Evolutionary conservation across 1,284 basidiomycete genomes (phyloP), one percentile per base, ranked within the genome.

Genomic region (Termitomyces sp.): DNA sequence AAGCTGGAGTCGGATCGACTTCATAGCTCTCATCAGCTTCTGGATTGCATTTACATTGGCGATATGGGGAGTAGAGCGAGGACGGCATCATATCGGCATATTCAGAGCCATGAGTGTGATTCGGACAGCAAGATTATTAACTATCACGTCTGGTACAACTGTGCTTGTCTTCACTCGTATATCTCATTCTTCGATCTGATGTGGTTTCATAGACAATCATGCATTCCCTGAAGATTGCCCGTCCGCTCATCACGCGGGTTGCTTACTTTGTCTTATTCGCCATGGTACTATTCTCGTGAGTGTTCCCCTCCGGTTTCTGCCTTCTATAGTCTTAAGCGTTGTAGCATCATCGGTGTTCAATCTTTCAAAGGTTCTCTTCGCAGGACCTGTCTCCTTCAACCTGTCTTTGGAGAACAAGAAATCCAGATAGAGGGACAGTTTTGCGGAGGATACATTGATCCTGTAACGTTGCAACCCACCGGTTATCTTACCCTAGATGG

Each of bases 1-100:
- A 65, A 92, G 90, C 52, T 98, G 95, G 94, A 92, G 88, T 62
- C 81, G 95, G 31, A 88, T 97, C 55, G 95, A 99, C 68, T 83
- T 90, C 59, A 71, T 98, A 34, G 92, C 96, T 1, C 83, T 98
- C 47, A 58, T 86, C 21, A 77, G 82, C 56, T 95, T 93, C 66
- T 95, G 92, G 92, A 79, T 90, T 52, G 78, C 82, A 3, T 94
- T 98, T 65, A 69, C 68, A 0, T 76, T 98, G 45, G 83, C 91
- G 0, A 70, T 81, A 19, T 63, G 74, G 0, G 88, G 89, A 0
- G 64, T 81, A 34, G 95, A 98, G 69, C 74, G 78, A 3, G 81
- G 80, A 4, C 61, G 64, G 5, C 72, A 82, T 49, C 93, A 97
- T 70, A 82, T 97, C 53, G 92, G 89, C 46, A 73, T 96, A 47